Percentiles rank a stretch among this genome's conserved stretches.
phyloP scores from a whole-genome alignment of 306 rosid genomes.

The Cicer judaicum region DNA sequence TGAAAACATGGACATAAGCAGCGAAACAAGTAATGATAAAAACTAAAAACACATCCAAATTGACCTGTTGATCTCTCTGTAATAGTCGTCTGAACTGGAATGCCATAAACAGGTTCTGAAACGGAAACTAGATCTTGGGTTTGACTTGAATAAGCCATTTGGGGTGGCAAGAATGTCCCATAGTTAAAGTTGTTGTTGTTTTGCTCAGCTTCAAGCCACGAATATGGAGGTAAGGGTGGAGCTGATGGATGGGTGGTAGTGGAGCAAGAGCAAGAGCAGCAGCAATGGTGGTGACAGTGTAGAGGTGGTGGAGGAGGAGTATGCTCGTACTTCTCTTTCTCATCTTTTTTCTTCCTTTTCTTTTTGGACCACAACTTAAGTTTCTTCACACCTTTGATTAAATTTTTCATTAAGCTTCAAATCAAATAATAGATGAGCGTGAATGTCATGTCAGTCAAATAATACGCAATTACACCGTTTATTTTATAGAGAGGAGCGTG shows the following conservation, averaged over 20 bases:
- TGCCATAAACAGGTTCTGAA: slow-evolving; percentile 58
- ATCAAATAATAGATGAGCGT: neutral
- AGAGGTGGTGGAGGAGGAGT: slow-evolving; percentile 37
- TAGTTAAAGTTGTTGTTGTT: slow-evolving; percentile 6
- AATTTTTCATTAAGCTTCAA: slow-evolving; percentile 40
- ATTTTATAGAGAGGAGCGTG: slow-evolving; percentile 17
- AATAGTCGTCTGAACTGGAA: slow-evolving; percentile 45
- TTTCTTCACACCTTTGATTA: slow-evolving; percentile 67
- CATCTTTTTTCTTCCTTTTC: slow-evolving; percentile 49
- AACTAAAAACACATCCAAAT: slow-evolving; percentile 48
- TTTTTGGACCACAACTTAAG: slow-evolving; percentile 67
- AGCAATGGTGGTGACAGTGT: slow-evolving; percentile 29
- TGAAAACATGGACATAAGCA: slow-evolving; percentile 66
- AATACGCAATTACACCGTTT: slow-evolving; percentile 20
- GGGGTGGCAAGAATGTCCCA: slow-evolving; percentile 47
- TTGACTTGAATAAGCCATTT: slow-evolving; percentile 33
- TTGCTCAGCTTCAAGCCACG: slow-evolving; percentile 57
- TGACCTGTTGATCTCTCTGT: slow-evolving; percentile 39
- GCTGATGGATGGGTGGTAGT: slow-evolving; percentile 61
- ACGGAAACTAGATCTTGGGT: slow-evolving; percentile 45
- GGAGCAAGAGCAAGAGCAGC: slow-evolving; percentile 45
- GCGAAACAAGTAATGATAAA: slow-evolving; percentile 53
- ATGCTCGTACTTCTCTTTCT: slow-evolving; percentile 4
- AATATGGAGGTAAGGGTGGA: slow-evolving; percentile 64
- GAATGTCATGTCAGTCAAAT: neutral